A percentile compares a stretch with the other conserved stretches of the same genome.
phyloP scores from a whole-genome alignment of 139 green algal genomes.

The Micractinium sp. region DNA sequence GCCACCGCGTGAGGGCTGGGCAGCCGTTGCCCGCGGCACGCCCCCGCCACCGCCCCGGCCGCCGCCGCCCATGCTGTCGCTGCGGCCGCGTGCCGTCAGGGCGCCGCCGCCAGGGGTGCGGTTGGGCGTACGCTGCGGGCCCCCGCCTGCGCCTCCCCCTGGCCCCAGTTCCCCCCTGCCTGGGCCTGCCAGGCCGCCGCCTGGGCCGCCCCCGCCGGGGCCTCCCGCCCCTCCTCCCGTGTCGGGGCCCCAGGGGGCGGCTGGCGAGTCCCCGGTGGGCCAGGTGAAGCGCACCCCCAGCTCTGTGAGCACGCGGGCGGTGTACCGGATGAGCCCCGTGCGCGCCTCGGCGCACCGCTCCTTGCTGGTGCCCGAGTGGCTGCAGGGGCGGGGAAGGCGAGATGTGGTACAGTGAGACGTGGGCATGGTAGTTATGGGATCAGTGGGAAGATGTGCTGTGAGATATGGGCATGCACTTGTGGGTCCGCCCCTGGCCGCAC shows the following conservation, averaged over 20 bases:
- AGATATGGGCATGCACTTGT: not conserved
- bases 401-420: too few species aligned
- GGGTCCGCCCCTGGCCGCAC: too few species aligned
- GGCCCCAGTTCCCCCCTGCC: too few species aligned
- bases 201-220: too few species aligned
- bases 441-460: not conserved
- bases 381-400: not conserved
- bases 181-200: too few species aligned
- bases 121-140: too few species aligned
- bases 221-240: not conserved
- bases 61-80: not conserved
- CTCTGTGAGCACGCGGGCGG: not conserved
- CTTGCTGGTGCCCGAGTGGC: conserved; percentile 18
- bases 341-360: conserved; percentile 17
- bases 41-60: not conserved
- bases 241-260: not conserved
- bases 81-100: too few species aligned
- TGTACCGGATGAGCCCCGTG: not conserved
- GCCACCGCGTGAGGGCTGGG: not conserved
- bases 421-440: not conserved
- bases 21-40: not conserved
- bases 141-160: not conserved
- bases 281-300: conserved; percentile 7
- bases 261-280: not conserved
- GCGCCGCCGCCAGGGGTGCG: too few species aligned